Percentiles rank a stretch among this genome's conserved stretches.
These are phyloP conservation scores for Aspergillus latus DNA, from an alignment of 2,329 filamentous ascomycete species.

Conservation along the genomic window DNA sequence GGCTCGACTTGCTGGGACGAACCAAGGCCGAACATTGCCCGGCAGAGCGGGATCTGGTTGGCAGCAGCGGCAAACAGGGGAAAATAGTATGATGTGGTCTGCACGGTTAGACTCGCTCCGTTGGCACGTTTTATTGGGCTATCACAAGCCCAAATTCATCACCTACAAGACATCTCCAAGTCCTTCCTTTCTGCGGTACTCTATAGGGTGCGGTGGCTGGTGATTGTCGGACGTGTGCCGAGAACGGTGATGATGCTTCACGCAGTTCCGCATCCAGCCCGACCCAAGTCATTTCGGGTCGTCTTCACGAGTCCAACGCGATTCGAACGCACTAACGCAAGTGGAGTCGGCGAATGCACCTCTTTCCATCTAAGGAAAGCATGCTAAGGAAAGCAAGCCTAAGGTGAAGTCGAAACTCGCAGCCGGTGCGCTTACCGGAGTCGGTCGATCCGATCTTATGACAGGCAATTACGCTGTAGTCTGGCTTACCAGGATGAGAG, in stretches of 20 bases:
- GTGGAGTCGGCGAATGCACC: not conserved
- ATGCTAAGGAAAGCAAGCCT: too few relatives aligned
- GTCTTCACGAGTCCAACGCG: slow-evolving; percentile 5
- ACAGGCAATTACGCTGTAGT: not conserved
- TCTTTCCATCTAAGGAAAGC: not conserved
- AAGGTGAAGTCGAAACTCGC: not conserved
- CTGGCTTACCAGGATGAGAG: not conserved
- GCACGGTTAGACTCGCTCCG: slow-evolving; percentile 8
- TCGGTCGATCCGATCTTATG: not conserved
- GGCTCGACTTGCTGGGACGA: slow-evolving; percentile 4
- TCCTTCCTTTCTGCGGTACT: not conserved
- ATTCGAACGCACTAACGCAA: slow-evolving; percentile 15
- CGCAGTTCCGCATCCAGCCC: slow-evolving; percentile 20
- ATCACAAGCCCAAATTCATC: not conserved
- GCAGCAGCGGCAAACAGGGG: slow-evolving; percentile 26
- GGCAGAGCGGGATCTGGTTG: slow-evolving; percentile 23
- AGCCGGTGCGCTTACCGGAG: not conserved
- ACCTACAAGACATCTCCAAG: not conserved
- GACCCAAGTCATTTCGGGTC: not conserved
- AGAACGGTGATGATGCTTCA: slow-evolving; percentile 20
- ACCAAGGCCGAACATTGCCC: slow-evolving; percentile 25
- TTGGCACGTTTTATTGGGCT: slow-evolving; percentile 13
- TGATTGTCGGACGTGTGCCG: slow-evolving; percentile 23
- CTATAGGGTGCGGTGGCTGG: slow-evolving; percentile 12
- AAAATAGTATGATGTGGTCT: slow-evolving; percentile 19